Evolutionary conservation across 2,329 filamentous ascomycete genomes (phyloP), one percentile per base, ranked within the genome.

Genomic region (Chaetomiaceae sp.): DNA sequence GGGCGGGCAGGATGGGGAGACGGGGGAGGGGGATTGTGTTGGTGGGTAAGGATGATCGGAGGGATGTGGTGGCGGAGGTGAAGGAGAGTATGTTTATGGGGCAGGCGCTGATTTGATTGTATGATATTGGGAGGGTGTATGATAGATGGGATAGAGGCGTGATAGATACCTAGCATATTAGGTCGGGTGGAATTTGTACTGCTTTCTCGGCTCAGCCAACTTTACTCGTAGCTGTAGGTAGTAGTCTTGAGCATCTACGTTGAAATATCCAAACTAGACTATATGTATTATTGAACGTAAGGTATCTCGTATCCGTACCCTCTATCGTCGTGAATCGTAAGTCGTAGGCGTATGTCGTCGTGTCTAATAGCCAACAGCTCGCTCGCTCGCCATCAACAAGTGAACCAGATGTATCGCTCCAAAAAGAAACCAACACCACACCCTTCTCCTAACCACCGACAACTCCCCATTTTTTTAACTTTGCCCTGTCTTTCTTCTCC

Each of bases 1-100:
- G 94, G 53, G 90, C 94, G 1, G 94, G 94, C 0, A 82, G 94
- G 31, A 97, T 97, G 90, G 91, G 91, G 3, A 82, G 91, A 57
- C 81, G 94, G 68, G 94, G 94, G 15, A 80, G 91, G 52, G 94
- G 91, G 19, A 85, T 97, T 59, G 91, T 97, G 25, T 75, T 99
- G 33, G 89, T 96, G 1, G 92, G 91, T 57, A 92, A 88, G 69
- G 82, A 91, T 58, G 94, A 97, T 69, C 78, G 94, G 49, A 88
- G 87, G 66, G 92, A 97, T 70, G 82, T 97, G 27, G 91, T 97
- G 31, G 84, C 85, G 31, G 94, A 97, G 70, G 91, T 99, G 20
- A 87, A 89, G 70, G 87, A 94, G 66, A 94, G 85, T 61, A 91
- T 91, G 88, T 91, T 84, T 66, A 87, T 84, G 74, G 88, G 88